Evolutionary conservation across 1,284 basidiomycete species (phyloP).

Genomic region (Pisolithus thermaeus): DNA sequence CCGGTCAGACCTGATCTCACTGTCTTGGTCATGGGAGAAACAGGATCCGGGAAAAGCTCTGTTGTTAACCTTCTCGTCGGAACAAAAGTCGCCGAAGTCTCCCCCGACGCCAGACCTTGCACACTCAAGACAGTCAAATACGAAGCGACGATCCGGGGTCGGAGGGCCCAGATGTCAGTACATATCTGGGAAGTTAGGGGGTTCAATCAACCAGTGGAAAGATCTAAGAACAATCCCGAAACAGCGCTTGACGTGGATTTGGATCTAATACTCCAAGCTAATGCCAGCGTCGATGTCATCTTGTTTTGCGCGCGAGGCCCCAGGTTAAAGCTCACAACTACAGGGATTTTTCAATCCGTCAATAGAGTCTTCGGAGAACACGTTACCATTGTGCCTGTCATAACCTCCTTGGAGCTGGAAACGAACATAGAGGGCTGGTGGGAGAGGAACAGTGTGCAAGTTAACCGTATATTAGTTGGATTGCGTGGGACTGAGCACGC

Average conservation of each 20-base stretch:
- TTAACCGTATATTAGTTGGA: neutral
- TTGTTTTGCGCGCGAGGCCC: neutral
- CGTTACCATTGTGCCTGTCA: neutral
- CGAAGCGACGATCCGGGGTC: neutral
- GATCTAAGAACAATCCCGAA: fast-evolving
- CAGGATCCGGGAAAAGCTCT: neutral
- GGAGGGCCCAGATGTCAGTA: neutral
- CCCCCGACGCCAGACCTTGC: neutral
- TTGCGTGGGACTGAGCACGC: neutral
- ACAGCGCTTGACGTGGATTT: neutral
- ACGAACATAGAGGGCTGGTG: slow-evolving; percentile 4
- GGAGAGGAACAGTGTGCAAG: neutral
- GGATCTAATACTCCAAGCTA: neutral
- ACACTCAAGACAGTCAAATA: neutral
- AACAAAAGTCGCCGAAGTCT: neutral
- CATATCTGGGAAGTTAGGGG: neutral
- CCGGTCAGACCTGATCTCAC: neutral
- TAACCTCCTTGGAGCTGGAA: neutral
- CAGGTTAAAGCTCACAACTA: neutral
- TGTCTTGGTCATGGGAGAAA: neutral
- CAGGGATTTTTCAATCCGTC: neutral
- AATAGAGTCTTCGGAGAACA: neutral
- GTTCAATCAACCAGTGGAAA: neutral
- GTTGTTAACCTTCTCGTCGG: neutral
- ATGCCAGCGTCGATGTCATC: neutral